Percentiles rank a stretch among this genome's conserved stretches.
phyloP scores from a whole-genome alignment of 139 green algal species.

The Pseudopediastrum boryanum region DNA sequence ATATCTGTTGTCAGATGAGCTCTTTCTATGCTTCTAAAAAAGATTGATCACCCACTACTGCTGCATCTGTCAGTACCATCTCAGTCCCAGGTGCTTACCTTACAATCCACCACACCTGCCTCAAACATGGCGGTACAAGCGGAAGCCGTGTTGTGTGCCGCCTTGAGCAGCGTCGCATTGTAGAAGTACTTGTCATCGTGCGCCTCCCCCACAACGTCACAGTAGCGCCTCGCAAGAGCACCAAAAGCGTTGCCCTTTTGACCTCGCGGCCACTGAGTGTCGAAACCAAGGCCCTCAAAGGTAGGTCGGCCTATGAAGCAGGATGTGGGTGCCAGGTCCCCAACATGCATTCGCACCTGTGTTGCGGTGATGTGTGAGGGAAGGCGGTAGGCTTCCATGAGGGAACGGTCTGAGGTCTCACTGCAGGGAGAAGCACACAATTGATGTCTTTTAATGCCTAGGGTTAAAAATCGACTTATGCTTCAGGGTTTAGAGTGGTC shows the following conservation, averaged over 20 bases:
- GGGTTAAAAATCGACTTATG: no score
- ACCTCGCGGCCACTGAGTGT: background rate
- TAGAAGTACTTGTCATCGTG: background rate
- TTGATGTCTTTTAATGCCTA: no score
- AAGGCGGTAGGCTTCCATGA: conserved; percentile 8
- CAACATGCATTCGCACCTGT: conserved; percentile 3
- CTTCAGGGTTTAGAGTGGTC: no score
- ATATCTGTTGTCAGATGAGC: no score
- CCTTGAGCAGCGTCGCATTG: conserved; percentile 1
- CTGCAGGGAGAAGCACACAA: no score
- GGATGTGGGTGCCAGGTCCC: conserved; percentile 11
- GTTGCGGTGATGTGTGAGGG: background rate
- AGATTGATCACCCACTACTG: no score
- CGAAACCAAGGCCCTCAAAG: conserved; percentile 2
- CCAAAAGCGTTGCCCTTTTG: background rate
- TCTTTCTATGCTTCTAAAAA: no score
- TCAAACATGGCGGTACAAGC: conserved; percentile 14
- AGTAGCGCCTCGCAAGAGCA: conserved; percentile 1
- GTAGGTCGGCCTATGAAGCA: conserved; percentile 6
- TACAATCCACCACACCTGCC: conserved; percentile 1
- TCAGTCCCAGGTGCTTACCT: no score
- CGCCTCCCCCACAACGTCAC: background rate
- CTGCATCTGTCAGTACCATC: no score
- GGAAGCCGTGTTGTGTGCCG: conserved; percentile 7
- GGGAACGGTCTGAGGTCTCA: conserved; percentile 1